Base-by-base conservation (phyloP, 108 stramenopile species). In the Conticribra weissflogii region DNA sequence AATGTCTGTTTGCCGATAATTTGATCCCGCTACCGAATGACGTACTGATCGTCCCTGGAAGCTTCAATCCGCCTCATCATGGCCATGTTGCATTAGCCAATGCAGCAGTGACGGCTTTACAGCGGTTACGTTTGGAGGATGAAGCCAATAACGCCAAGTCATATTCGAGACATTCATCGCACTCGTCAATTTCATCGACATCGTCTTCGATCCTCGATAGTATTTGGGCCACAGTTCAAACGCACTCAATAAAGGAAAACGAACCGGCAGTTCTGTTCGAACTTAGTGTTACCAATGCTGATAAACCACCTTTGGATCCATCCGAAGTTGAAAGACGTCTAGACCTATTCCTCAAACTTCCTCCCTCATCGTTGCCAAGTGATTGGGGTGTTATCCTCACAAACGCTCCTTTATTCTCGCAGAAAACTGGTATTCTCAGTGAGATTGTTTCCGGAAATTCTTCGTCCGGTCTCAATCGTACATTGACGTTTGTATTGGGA, bases 11-110 rank as follows among this genome's bases (percentile, higher is more conserved):
- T 27, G 21, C 45, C 18, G 72, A 74, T 9, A 34, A 56, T 2
- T 23, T 75, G 31, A 64, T 85, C 19, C 78, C 80, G 7, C 54
- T 91, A 1, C 82, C 90, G 17, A 63, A 63, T 2, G 78, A 83
- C 58, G 60, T 81, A 18, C 57, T 96, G n/a, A 71, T 97, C 30
- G 82, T 94, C 22, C 92, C 93, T 8, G 96, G 96, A 46, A 91
- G 90, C 66, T 97, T 93, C 63, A 93, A 94, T 79, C 96, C 96
- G 21, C 88, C 92, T 22, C 96, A 97, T 69, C 54, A 63, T 30
- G 96, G 94, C 34, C 96, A 97, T 73, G 59, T 86, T 22, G 49
- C 63, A 28, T 66, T 97, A 47, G 93, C 89, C 15, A 67, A 81
- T 55, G 94, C 93, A 7, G 90, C 94, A 8, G 72, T 82, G 5